Base-by-base conservation (phyloP, 2,329 filamentous ascomycete genomes). In the Cercospora nicotianae region DNA sequence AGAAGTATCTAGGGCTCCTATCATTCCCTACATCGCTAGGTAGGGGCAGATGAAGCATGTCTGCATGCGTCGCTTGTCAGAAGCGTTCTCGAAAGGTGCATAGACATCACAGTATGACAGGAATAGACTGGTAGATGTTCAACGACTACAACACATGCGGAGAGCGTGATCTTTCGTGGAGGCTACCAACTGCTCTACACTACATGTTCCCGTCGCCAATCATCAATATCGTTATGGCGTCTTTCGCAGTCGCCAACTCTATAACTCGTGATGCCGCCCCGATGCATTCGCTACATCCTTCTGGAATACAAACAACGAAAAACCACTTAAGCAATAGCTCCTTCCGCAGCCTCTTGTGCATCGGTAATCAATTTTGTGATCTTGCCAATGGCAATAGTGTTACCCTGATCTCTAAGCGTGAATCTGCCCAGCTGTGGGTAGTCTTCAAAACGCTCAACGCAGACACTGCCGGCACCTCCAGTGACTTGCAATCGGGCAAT, bases 341-440 rank as follows among this genome's bases (percentile, higher is more conserved):
- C 67, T 48, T 70, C 72, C 57, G 73, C 72, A 48, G 69, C 72
- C 63, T 67, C 67, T 36, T 67, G 53, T 30, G 68, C 66, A 70
- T 85, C 81, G 3, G 81, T 83, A 74, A 91, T 88, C 69, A 99
- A 87, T 86, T 94, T 97, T 68, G 93, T 97, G 80, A 99, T 96
- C 87, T 99, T 99, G 77, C 95, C 95, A 83, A 99, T 99, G 66
- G 95, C 95, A 83, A 99, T 97, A 0, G 95, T 99, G 91, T 98
- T 94, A 76, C 95, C 95, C 90, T 98, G 77, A 64, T 78, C 93
- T 86, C 93, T 86, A 64, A 96, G 86, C 18, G 93, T 96, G 81
- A 96, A 96, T 53, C 93, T 89, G 76, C 93, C 93, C 81, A 97
- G 87, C 81, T 98, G 95, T 68, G 94, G 90, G 81, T 98, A 97